phyloP scores from a whole-genome alignment of 345 rosid species.

The Cardiospermum halicacabum region DNA sequence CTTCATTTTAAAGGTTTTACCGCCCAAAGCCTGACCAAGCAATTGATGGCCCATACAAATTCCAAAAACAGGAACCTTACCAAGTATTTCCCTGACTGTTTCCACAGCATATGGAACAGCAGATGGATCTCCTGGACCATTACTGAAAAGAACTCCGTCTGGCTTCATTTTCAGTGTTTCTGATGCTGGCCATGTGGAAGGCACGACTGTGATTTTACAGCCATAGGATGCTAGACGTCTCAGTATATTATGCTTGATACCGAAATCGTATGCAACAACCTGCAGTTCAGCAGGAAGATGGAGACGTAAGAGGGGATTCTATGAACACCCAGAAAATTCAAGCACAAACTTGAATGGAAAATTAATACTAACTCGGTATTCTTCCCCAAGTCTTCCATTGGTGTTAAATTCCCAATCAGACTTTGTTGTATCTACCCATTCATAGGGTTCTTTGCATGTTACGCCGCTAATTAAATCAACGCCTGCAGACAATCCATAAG shows the following conservation, averaged over 20 bases:
- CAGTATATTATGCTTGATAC: slow-evolving; percentile 89
- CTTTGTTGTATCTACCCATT: slow-evolving; percentile 71
- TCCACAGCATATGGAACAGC: slow-evolving; percentile 94
- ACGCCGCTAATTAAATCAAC: slow-evolving; percentile 85
- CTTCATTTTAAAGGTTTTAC: slow-evolving; percentile 95
- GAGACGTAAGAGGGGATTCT: slow-evolving; percentile 11
- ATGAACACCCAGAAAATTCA: slow-evolving; percentile 4
- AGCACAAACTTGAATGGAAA: slow-evolving; percentile 8
- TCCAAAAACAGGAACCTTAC: slow-evolving; percentile 91
- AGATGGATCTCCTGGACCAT: slow-evolving; percentile 98
- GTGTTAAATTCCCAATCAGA: slow-evolving; percentile 78
- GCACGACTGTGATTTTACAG: slow-evolving; percentile 84
- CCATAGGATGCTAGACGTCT: slow-evolving; percentile 82
- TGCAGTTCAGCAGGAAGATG: slow-evolving; percentile 25
- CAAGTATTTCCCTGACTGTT: slow-evolving; percentile 70
- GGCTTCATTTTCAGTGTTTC: slow-evolving; percentile 82
- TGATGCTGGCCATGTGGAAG: slow-evolving; percentile 85
- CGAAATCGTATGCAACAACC: slow-evolving; percentile 90
- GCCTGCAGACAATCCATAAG: slow-evolving; percentile 41
- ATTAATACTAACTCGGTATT: slow-evolving; percentile 50
- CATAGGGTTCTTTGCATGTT: slow-evolving; percentile 67
- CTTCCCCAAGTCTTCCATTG: slow-evolving; percentile 29
- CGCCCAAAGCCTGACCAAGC: slow-evolving; percentile 94
- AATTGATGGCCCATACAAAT: slow-evolving; percentile 99
- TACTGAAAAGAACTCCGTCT: slow-evolving; percentile 93